Conservation (phyloP, 768 basidiomycete genomes). For the Russula compacta region DNA sequence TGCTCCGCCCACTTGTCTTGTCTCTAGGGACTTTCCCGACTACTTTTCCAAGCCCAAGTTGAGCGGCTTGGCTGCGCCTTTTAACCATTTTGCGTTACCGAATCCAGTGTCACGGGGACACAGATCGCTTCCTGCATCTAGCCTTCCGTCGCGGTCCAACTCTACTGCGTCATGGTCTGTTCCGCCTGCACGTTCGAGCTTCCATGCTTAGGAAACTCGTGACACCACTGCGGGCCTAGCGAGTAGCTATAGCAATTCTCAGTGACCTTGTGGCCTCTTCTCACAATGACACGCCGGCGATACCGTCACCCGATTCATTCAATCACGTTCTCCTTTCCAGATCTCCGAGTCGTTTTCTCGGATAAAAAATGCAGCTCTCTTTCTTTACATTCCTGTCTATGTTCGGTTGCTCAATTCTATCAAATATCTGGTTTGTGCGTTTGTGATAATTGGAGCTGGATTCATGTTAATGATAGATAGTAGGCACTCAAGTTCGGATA, state of each 20-base stretch:
- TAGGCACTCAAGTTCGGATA: background rate
- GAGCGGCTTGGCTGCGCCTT: background rate
- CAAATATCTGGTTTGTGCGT: slow-evolving; percentile 5
- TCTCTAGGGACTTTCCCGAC: slow-evolving; percentile 3
- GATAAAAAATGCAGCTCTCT: background rate
- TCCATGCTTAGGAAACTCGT: background rate
- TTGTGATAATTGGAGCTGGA: background rate
- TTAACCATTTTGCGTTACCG: background rate
- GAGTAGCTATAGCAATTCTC: background rate
- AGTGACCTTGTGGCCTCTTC: background rate
- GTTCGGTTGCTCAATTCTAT: slow-evolving; percentile 20
- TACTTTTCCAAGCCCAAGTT: slow-evolving; percentile 10
- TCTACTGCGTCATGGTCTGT: slow-evolving; percentile 15
- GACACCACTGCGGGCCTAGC: background rate
- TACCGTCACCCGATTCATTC: slow-evolving; percentile 1
- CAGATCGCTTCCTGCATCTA: slow-evolving; percentile 15
- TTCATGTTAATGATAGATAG: background rate
- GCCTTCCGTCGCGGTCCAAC: slow-evolving; percentile 15
- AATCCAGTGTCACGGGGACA: background rate
- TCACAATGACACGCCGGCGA: background rate
- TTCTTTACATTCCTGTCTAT: background rate
- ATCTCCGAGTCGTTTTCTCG: background rate
- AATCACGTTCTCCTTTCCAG: background rate
- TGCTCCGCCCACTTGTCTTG: slow-evolving; percentile 18
- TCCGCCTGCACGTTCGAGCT: background rate